Evolutionary conservation across 2,329 filamentous ascomycete species (phyloP), one percentile per base, ranked within the genome.

Genomic region (Verticillium isaacii): DNA sequence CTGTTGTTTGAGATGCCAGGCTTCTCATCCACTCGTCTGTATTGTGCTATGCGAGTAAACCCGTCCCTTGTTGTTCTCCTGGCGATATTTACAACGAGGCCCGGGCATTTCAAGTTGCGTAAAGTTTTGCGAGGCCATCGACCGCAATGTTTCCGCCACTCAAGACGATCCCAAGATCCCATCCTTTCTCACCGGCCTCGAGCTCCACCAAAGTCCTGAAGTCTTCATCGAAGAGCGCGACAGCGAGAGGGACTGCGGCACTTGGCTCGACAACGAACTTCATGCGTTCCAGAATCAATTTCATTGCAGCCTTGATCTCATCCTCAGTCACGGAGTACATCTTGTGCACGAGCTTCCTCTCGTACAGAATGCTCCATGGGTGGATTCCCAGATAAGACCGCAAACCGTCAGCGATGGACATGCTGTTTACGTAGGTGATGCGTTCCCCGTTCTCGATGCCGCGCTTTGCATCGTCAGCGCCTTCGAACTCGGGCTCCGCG

Each of bases 191-290:
- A 0, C 89, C 89, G 0, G 79, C 88, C 72, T 91, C 88, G 59
- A 68, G 72, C 74, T 89, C 83, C 15, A 91, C 87, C 71, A 86
- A 71, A 11, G 70, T 72, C 62, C 89, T 77, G 65, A 94, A 95
- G 19, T 90, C 89, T 73, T 93, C 89, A 72, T 93, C 88, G 66
- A 84, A 95, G 66, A 96, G 75, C 60, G 86, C 86, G 8, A 89
- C 88, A 1, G 92, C 92, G 63, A 96, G 72, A 1, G 86, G 85
- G 11, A 95, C 91, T 1, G 87, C 90, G 0, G 89, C 84, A 73
- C 87, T 90, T 19, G 92, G 92, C 78, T 96, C 92, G 32, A 96
- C 84, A 37, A 94, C 85, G 39, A 93, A 77, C 82, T 96, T 95
- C 80, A 93, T 85, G 60, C 91, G 78, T 80, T 96, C 92, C 65